Conservation (phyloP, 768 basidiomycete genomes). For the Amanita rubescens region DNA sequence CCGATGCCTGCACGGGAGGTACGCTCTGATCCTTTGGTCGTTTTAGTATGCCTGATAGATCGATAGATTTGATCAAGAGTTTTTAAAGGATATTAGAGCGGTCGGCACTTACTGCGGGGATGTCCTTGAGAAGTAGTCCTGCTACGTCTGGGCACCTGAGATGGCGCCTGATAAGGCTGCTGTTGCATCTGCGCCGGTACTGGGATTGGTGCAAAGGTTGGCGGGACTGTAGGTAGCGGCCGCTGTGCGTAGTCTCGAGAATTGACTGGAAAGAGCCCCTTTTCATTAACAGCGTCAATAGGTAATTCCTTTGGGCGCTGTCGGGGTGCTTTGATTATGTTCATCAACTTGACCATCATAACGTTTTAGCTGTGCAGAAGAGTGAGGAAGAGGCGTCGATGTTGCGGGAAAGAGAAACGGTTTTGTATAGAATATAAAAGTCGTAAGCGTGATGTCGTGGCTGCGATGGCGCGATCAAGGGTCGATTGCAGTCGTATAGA, state of each 20-base stretch:
- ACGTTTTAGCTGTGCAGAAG: neutral
- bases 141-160: neutral
- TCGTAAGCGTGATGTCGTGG: conserved; percentile 5
- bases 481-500: neutral
- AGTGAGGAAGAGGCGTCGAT: neutral
- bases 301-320: neutral
- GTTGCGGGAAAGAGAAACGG: neutral
- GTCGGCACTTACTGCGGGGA: neutral
- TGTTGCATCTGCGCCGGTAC: neutral
- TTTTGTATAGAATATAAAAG: neutral
- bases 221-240: neutral
- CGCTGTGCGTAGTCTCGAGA: neutral
- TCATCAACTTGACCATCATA: neutral
- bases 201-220: neutral
- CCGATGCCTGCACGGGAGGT: conserved; percentile 5
- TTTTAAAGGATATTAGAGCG: neutral
- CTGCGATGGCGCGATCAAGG: neutral
- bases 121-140: conserved; percentile 1
- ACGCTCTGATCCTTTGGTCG: neutral
- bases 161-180: neutral
- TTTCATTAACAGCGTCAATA: conserved; percentile 2
- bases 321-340: conserved; percentile 6
- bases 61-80: neutral
- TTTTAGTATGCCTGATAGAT: conserved; percentile 4
- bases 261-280: neutral